Base-by-base conservation (phyloP, 441 rosid species). In the Metrosideros polymorpha region DNA sequence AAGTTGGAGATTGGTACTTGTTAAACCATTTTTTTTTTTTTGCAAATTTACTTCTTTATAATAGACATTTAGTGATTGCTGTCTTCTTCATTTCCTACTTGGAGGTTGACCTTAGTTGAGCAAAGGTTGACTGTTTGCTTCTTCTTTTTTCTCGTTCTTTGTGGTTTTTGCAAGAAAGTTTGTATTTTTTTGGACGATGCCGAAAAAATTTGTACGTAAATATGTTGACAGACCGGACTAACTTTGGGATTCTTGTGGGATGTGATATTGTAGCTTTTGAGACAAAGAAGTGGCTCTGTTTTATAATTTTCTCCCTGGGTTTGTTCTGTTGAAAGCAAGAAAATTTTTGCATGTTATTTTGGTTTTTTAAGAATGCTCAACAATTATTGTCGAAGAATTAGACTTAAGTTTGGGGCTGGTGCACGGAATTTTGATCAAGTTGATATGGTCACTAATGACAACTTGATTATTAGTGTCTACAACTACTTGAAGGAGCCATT, bases 341-440 rank as follows among this genome's bases (percentile, higher is more conserved):
- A 63, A 32, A 32, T 1, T 9, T 63, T 63, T 32, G 9, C 45
- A 32, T 32, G 76, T 63, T 18, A 14, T 63, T 66, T 66, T 3
- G 27, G 18, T 66, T 66, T 66, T 22, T 45, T 42, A 9, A 66
- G 77, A 66, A 66, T 32, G 77, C 43, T 66, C 18, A 32, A 5
- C 45, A 19, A 19, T 39, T 66, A 66, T 66, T 29, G 19, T 42
- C 39, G 9, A 27, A 50, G 51, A 52, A 83, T 6, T 50, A 75
- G 52, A 24, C 47, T 82, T 19, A n/a, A 88, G 71, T 84, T 85
- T 85, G 89, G n/a, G 83, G 82, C 75, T 87, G 85, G 83, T 87
- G 89, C 97, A 93, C 92, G 94, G 94, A 54, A 92, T 92, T 89
- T 86, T 94, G 91, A 94, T 93, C 39, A 93, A 83, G 92, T 93